Base-by-base conservation (phyloP, 164 flowering plant species). In the Macadamia tetraphylla region DNA sequence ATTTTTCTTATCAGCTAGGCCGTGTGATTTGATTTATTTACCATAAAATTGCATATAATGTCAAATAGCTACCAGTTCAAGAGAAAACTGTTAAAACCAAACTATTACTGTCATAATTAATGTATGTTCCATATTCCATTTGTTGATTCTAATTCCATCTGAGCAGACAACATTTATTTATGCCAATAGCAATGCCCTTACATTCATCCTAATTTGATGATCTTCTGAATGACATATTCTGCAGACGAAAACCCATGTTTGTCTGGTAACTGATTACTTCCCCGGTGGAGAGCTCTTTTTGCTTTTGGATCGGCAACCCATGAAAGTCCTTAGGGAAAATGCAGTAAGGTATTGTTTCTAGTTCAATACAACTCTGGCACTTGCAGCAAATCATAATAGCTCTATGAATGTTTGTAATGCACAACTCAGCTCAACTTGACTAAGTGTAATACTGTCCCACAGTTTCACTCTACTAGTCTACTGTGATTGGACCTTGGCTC, bases 241-340 rank as follows among this genome's bases (percentile, higher is more conserved):
- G 83, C 91, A 94, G 99, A 92, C 99, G 0, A 83, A 84, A 71
- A 89, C 97, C 23, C 99, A 94, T 78, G 78, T 94, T 60, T 94
- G 97, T 77, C 81, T 92, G 74, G 84, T 94, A 66, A 92, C 97
- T 65, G 99, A 94, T 79, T 94, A 88, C 77, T 94, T 74, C 74
- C 86, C 97, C 68, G 99, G 99, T 65, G 99, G 99, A 70, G 99
- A 94, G 80, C 94, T 94, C 65, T 94, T 94, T 74, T 18, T 89
- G 79, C 94, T 94, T 72, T 76, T 94, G 71, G 99, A 94, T 70
- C 80, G 83, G 64, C 99, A 94, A 66, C 97, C 97, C 29, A 67
- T 53, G 63, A 94, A 94, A 79, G 94, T 92, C 72, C 81, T 94
- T 43, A 92, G 88, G 84, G 99, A 94, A 86, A 92, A 90, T 71